Conservation (phyloP, 768 basidiomycete genomes). For the Trametes elegans region DNA sequence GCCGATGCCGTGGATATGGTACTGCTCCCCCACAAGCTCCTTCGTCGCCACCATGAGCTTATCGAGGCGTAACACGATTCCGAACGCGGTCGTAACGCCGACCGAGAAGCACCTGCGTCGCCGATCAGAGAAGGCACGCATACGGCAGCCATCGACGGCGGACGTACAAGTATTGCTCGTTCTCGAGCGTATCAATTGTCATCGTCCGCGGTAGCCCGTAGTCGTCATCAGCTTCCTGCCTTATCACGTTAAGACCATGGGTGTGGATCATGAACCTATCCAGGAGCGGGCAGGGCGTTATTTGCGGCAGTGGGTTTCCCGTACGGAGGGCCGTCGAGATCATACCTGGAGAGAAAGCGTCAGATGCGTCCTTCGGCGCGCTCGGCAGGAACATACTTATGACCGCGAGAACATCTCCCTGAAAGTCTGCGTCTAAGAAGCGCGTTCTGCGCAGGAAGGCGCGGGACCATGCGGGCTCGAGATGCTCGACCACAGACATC, state of each 20-base stretch:
- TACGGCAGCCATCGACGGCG: background rate
- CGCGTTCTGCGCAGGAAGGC: conserved; percentile 76
- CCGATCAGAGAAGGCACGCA: background rate
- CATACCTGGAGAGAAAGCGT: conserved; percentile 47
- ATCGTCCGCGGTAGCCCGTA: conserved; percentile 70
- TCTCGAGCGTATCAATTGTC: conserved; percentile 69
- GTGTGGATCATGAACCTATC: conserved; percentile 45
- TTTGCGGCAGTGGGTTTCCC: conserved; percentile 76
- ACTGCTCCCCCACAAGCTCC: conserved; percentile 84
- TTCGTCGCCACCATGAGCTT: conserved; percentile 78
- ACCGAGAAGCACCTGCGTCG: conserved; percentile 61
- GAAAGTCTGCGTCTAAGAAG: conserved; percentile 75
- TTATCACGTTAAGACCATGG: conserved; percentile 65
- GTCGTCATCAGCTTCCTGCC: conserved; percentile 70
- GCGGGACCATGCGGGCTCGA: conserved; percentile 75
- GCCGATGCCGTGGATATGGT: conserved; percentile 75
- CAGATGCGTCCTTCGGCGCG: background rate
- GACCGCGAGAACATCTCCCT: conserved; percentile 82
- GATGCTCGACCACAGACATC: conserved; percentile 65
- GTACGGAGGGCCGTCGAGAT: conserved; percentile 74
- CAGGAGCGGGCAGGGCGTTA: conserved; percentile 73
- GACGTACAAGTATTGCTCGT: conserved; percentile 77
- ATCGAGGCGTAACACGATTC: conserved; percentile 72
- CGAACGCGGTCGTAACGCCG: conserved; percentile 66
- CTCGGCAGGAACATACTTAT: conserved; percentile 51